Percentiles rank a stretch among this genome's conserved stretches.
Evolutionary conservation across 441 rosid species (phyloP).

Genomic region (Syzygium syzygioides): DNA sequence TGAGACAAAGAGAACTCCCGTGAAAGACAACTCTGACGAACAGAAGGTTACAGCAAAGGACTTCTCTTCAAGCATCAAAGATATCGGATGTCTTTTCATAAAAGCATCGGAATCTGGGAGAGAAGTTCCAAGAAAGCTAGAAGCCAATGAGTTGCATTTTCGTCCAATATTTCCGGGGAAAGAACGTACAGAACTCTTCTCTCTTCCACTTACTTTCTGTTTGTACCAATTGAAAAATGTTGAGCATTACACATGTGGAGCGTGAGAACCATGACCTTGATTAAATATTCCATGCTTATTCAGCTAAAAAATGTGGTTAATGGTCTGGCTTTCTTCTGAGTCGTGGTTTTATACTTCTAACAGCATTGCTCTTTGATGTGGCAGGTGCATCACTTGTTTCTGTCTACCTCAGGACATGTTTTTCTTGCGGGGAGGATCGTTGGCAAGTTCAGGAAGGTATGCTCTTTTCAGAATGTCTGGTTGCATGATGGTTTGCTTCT

Average conservation of each 20-base stretch:
- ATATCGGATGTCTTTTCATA: conserved; percentile 6
- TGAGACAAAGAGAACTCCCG: conserved; percentile 37
- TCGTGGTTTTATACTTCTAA: not conserved
- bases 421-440: conserved; percentile 16
- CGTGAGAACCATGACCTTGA: not conserved
- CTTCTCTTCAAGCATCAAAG: conserved; percentile 1
- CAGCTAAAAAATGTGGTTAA: not conserved
- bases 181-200: not conserved
- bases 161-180: not conserved
- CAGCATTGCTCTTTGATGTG: not conserved
- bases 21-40: conserved; percentile 38
- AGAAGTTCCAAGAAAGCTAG: conserved; percentile 12
- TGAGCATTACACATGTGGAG: not conserved
- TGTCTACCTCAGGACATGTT: conserved; percentile 4
- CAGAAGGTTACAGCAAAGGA: conserved; percentile 58
- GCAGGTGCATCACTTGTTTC: conserved; percentile 7
- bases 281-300: not conserved
- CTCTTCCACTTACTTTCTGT: not conserved
- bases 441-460: conserved; percentile 30
- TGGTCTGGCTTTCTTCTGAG: not conserved
- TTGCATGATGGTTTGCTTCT: not conserved
- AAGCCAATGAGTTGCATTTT: conserved; percentile 3
- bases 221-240: not conserved
- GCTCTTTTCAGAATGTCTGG: not conserved
- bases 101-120: conserved; percentile 15